Conservation (phyloP, 73 alveolate species). For the Loxodes magnus region DNA sequence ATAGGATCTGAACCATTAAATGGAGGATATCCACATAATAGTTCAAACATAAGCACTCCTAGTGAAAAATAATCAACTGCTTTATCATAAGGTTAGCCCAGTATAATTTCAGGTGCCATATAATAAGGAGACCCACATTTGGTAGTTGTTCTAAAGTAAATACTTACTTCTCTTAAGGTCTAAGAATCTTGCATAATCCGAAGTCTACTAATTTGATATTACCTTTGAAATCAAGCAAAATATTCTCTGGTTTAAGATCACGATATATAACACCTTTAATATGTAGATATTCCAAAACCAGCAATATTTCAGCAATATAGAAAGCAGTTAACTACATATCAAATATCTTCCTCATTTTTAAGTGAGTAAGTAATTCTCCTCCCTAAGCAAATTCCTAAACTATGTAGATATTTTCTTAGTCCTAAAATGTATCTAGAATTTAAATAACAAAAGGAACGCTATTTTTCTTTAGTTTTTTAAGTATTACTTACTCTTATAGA, state of each 20-base stretch:
- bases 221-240: constrained; percentile 6
- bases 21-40: constrained; percentile 17
- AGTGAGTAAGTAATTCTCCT: no score
- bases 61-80: constrained; percentile 21
- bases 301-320: constrained; percentile 18
- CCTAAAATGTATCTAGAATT: no score
- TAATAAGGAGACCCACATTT: constrained; percentile 24
- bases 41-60: constrained; percentile 27
- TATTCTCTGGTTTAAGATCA: constrained; percentile 35
- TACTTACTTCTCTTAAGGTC: neutral
- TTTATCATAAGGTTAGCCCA: constrained; percentile 20
- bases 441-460: no score
- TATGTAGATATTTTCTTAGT: no score
- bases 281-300: constrained; percentile 22
- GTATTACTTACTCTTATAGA: no score
- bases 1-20: neutral
- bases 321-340: constrained; percentile 12
- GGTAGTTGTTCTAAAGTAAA: constrained; percentile 4
- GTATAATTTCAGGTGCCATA: constrained; percentile 22
- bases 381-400: no score
- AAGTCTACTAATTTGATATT: constrained; percentile 21
- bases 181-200: constrained; percentile 11
- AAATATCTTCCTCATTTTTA: no score
- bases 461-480: no score
- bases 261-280: constrained; percentile 17